Evolutionary conservation across 1,139 yeast species (phyloP).

Genomic region (Candida dubliniensis): DNA sequence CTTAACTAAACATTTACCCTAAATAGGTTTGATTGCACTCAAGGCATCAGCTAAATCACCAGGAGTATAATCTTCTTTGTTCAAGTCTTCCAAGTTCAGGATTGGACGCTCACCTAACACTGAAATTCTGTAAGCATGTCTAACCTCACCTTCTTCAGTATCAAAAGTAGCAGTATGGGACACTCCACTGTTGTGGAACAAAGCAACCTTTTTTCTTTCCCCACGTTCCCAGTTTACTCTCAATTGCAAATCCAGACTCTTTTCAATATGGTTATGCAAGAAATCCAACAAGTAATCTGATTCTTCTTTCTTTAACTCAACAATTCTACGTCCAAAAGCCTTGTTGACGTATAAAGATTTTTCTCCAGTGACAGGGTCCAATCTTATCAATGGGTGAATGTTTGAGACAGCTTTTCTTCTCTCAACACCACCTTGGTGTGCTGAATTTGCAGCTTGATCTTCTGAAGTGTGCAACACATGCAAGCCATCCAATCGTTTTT

Average conservation of each 20-base stretch:
- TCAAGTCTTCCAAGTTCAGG: constrained; percentile 32
- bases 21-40: constrained; percentile 18
- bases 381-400: constrained; percentile 57
- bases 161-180: constrained; percentile 46
- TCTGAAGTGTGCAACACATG: constrained; percentile 62
- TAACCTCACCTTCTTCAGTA: constrained; percentile 33
- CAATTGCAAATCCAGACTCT: constrained; percentile 53
- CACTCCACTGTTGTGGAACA: constrained; percentile 49
- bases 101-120: constrained; percentile 52
- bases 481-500: constrained; percentile 28
- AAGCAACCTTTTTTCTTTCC: constrained; percentile 49
- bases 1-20: neutral
- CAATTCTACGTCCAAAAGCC: constrained; percentile 55
- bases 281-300: constrained; percentile 51
- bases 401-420: constrained; percentile 44
- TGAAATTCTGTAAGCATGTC: constrained; percentile 47
- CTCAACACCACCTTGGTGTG: constrained; percentile 40
- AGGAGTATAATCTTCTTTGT: constrained; percentile 35
- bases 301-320: constrained; percentile 58
- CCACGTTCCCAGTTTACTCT: constrained; percentile 54
- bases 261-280: constrained; percentile 48
- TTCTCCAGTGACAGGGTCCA: constrained; percentile 56
- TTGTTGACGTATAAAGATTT: constrained; percentile 54
- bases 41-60: constrained; percentile 43
- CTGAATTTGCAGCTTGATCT: constrained; percentile 59